Conservation (phyloP, 169 alveolate genomes). For the Plasmodium vinckei region DNA sequence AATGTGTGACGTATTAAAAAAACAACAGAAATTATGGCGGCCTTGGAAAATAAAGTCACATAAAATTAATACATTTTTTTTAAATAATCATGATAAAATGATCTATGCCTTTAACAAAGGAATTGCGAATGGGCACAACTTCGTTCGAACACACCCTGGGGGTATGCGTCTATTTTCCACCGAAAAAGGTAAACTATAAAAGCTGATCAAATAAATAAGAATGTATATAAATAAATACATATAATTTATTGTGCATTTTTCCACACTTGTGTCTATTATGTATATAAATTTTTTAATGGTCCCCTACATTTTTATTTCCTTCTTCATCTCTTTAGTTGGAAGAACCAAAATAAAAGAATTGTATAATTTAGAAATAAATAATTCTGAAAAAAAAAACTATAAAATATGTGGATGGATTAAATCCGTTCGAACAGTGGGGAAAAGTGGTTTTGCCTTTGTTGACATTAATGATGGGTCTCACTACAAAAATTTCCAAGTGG, state of each 20-base stretch:
- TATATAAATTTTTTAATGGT: neutral
- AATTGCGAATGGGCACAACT: neutral
- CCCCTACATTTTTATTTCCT: neutral
- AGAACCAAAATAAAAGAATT: slow-evolving; percentile 51
- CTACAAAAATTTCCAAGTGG: slow-evolving; percentile 86
- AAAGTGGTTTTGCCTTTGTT: slow-evolving; percentile 86
- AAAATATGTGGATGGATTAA: slow-evolving; percentile 79
- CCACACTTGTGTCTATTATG: neutral
- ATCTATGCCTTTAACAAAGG: neutral
- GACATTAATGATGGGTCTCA: slow-evolving; percentile 93
- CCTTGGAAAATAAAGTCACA: neutral
- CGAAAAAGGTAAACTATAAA: too few species aligned
- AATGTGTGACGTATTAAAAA: neutral
- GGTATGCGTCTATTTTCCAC: too few species aligned
- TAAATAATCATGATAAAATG: neutral
- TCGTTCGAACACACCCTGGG: too few species aligned
- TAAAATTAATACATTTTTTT: neutral
- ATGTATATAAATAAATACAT: neutral
- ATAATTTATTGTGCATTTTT: neutral
- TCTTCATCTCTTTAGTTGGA: slow-evolving; percentile 1
- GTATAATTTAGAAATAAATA: slow-evolving; percentile 1
- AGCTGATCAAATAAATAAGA: neutral
- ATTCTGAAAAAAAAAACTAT: neutral
- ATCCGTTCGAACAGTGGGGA: slow-evolving; percentile 85
- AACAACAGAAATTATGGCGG: neutral